Base-by-base conservation (phyloP, 116 monocot species). In the Phalaenopsis hybrid region DNA sequence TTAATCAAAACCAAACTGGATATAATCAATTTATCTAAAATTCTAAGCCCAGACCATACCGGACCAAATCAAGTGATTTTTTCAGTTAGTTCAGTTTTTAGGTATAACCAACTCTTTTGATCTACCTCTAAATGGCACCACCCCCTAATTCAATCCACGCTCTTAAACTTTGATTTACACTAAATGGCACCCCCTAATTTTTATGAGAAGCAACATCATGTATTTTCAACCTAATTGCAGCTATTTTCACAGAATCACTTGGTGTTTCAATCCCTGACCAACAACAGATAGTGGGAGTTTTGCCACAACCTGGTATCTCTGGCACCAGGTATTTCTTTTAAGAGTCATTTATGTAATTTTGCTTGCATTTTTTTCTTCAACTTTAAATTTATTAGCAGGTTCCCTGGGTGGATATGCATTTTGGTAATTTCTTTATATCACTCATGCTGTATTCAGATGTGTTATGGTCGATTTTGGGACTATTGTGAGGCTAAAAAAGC, bases 271-370 rank as follows among this genome's bases (percentile, higher is more conserved):
- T 87, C 43, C 84, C 88, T 58, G 77, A 78, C 78, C 88, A 90
- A 79, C 89, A 83, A 79, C 78, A 89, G 28, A 87, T 99, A 76
- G 90, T 99, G 76, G 98, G 95, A 83, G 90, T 99, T 75, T 85
- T 99, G 57, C 90, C 90, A 59, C 98, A 99, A 31, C 95, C 98
- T 59, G 81, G 61, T 80, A 89, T 88, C 80, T 93, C 78, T 85
- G 95, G 86, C 17, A 83, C 88, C 48, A 89, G 91, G 91, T 94
- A 88, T 82, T 21, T 2, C 74, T 70, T 74, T 28, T 67, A 68
- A 49, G 33, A 57, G 46, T 52, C 52, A 50, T 74, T 49, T 50
- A 28, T 79, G 28, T 65, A 79, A 5, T 77, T 77, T 61, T 69
- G 18, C 15, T 52, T 79, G 23, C 20, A 15, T 31, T 12, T 51